phyloP scores from a whole-genome alignment of 768 basidiomycete species.

The Crucibulum laeve region DNA sequence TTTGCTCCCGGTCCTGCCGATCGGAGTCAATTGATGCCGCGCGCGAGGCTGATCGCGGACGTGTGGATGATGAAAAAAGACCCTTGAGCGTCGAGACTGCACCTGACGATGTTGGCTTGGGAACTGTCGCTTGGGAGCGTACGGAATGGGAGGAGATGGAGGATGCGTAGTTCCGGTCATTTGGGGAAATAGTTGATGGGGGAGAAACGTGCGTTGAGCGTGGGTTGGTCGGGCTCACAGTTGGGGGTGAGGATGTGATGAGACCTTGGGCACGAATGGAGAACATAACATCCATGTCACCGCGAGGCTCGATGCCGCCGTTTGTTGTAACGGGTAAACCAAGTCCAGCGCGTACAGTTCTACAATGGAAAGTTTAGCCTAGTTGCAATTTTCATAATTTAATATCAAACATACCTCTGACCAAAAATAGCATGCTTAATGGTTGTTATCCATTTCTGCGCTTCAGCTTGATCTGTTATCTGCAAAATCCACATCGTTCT shows the following conservation, averaged over 20 bases:
- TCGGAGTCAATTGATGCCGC: conserved; percentile 39
- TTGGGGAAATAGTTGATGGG: conserved; percentile 19
- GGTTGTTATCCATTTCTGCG: conserved; percentile 71
- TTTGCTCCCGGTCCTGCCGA: conserved; percentile 24
- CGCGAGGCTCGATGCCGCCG: conserved; percentile 57
- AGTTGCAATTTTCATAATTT: background rate
- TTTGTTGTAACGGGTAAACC: conserved; percentile 34
- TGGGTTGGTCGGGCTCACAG: conserved; percentile 12
- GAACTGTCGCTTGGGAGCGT: conserved; percentile 35
- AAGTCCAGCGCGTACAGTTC: conserved; percentile 67
- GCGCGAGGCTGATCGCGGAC: conserved; percentile 55
- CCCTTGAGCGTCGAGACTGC: conserved; percentile 59
- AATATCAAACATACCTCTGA: conserved; percentile 56
- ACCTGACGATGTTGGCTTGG: conserved; percentile 29
- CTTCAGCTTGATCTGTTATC: conserved; percentile 53
- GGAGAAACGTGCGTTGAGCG: conserved; percentile 17
- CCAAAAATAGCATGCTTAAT: conserved; percentile 71
- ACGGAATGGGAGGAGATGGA: conserved; percentile 40
- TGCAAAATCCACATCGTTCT: conserved; percentile 70
- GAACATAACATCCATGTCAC: conserved; percentile 82
- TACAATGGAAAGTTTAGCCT: conserved; percentile 19
- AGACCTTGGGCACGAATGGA: conserved; percentile 72
- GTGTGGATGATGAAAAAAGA: conserved; percentile 42
- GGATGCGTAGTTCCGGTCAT: conserved; percentile 39
- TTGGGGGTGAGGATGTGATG: conserved; percentile 26